These are phyloP conservation scores for Atkinsonella hypoxylon DNA, from an alignment of 2,329 filamentous ascomycete genomes.

Conservation along the genomic window DNA sequence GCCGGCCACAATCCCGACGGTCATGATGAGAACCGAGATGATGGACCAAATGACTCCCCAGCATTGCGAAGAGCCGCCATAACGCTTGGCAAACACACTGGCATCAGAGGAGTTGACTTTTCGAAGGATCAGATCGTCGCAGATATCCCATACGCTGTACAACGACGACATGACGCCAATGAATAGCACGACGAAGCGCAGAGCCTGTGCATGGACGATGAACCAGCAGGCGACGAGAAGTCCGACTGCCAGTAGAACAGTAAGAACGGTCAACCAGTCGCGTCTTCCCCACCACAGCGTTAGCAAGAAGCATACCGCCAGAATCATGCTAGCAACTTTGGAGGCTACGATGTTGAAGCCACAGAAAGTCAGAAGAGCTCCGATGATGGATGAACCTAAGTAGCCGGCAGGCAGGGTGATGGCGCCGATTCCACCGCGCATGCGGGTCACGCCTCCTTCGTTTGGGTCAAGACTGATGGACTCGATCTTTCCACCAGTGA, in stretches of 20 bases:
- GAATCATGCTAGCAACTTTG: slow-evolving; percentile 63
- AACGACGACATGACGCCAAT: slow-evolving; percentile 74
- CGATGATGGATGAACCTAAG: slow-evolving; percentile 64
- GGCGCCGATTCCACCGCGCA: slow-evolving; percentile 58
- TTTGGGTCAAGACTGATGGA: slow-evolving; percentile 65
- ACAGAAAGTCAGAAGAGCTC: slow-evolving; percentile 65
- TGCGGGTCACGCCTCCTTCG: slow-evolving; percentile 68
- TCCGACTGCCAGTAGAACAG: slow-evolving; percentile 57
- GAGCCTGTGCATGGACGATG: slow-evolving; percentile 60
- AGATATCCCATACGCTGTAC: slow-evolving; percentile 78
- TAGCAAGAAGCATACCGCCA: slow-evolving; percentile 65
- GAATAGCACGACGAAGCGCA: slow-evolving; percentile 66
- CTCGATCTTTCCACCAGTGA: slow-evolving; percentile 62
- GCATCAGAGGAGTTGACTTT: slow-evolving; percentile 74
- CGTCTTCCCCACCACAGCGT: slow-evolving; percentile 71
- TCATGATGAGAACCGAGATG: slow-evolving; percentile 61
- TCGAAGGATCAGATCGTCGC: slow-evolving; percentile 67
- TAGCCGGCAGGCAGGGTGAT: slow-evolving; percentile 69
- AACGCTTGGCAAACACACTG: slow-evolving; percentile 65
- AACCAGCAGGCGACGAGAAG: slow-evolving; percentile 68
- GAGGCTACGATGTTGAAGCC: slow-evolving; percentile 72
- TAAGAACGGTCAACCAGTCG: slow-evolving; percentile 66
- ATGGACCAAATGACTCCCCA: slow-evolving; percentile 73
- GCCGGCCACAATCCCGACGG: slow-evolving; percentile 59
- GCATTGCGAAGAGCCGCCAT: slow-evolving; percentile 68